Conservation (phyloP, 2,329 filamentous ascomycete genomes). For the Paraphaeosphaeria sporulosa region DNA sequence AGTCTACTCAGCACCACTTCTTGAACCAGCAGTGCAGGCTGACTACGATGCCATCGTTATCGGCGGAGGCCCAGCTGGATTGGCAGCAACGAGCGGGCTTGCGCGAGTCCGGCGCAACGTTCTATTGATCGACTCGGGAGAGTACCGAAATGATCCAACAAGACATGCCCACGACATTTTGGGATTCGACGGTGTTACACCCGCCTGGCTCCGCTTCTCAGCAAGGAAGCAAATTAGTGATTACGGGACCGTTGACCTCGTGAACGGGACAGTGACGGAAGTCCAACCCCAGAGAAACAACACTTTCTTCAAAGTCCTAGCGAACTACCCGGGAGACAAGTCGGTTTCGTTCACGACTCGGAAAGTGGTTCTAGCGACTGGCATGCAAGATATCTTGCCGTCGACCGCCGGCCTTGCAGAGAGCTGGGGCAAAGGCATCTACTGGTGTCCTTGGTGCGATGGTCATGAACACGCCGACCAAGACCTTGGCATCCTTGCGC, state of each 20-base stretch:
- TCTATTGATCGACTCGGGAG: conserved; percentile 6
- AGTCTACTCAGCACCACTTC: background rate
- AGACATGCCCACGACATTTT: conserved; percentile 8
- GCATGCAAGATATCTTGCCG: conserved; percentile 7
- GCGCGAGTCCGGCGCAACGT: conserved; percentile 11
- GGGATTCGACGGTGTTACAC: conserved; percentile 11
- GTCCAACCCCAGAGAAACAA: conserved; percentile 5
- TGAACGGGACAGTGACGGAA: conserved; percentile 6
- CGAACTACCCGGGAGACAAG: conserved; percentile 4
- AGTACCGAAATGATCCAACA: conserved; percentile 10
- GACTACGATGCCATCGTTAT: conserved; percentile 25
- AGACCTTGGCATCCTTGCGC: conserved; percentile 12
- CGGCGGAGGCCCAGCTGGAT: conserved; percentile 8
- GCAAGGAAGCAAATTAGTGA: conserved; percentile 6
- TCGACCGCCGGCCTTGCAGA: conserved; percentile 2
- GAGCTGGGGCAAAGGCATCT: conserved; percentile 12
- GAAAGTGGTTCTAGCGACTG: conserved; percentile 8
- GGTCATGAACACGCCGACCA: conserved; percentile 11
- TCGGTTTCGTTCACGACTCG: conserved; percentile 6
- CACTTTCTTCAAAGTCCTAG: conserved; percentile 6
- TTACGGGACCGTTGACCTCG: conserved; percentile 6
- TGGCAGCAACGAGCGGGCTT: conserved; percentile 9
- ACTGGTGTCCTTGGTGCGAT: conserved; percentile 14
- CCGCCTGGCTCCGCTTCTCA: conserved; percentile 9
- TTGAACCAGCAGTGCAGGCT: background rate